phyloP scores from a whole-genome alignment of 192 early-diverging fungal species.

The Coemansia sp. region DNA sequence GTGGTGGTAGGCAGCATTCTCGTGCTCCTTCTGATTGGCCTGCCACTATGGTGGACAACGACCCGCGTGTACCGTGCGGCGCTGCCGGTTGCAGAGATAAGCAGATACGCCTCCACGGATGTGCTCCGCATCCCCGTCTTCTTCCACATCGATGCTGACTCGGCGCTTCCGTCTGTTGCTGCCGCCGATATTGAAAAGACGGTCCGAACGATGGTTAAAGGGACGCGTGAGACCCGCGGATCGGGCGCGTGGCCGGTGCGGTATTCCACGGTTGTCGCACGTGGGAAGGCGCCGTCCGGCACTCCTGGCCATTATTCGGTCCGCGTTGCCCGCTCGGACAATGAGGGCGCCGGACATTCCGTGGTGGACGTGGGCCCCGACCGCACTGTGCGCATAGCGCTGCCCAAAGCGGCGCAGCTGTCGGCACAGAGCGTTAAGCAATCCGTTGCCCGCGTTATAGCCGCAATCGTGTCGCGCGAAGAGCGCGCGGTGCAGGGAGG shows the following conservation, averaged over 20 bases:
- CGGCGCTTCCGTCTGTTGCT: slow-evolving; percentile 6
- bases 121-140: slow-evolving; percentile 23
- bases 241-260: slow-evolving; percentile 25
- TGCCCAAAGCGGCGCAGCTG: neutral
- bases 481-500: slow-evolving; percentile 18
- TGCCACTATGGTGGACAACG: slow-evolving; percentile 56
- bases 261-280: slow-evolving; percentile 9
- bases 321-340: neutral
- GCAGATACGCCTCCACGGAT: slow-evolving; percentile 13
- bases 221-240: slow-evolving; percentile 10
- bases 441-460: neutral
- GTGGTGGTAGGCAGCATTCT: slow-evolving; percentile 48
- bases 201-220: slow-evolving; percentile 16
- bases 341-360: neutral
- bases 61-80: slow-evolving; percentile 55
- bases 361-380: slow-evolving; percentile 9
- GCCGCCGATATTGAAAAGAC: slow-evolving; percentile 3
- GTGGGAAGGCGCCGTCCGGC: slow-evolving; percentile 9
- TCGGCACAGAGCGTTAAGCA: neutral
- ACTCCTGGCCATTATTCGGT: slow-evolving; percentile 42
- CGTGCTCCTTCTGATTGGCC: slow-evolving; percentile 28
- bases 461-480: slow-evolving; percentile 26
- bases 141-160: slow-evolving; percentile 30
- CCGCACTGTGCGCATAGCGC: slow-evolving; percentile 8
- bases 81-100: slow-evolving; percentile 29